Base-by-base conservation (phyloP, 1,139 yeast genomes). In the Yamadazyma pseudoaaseri region DNA sequence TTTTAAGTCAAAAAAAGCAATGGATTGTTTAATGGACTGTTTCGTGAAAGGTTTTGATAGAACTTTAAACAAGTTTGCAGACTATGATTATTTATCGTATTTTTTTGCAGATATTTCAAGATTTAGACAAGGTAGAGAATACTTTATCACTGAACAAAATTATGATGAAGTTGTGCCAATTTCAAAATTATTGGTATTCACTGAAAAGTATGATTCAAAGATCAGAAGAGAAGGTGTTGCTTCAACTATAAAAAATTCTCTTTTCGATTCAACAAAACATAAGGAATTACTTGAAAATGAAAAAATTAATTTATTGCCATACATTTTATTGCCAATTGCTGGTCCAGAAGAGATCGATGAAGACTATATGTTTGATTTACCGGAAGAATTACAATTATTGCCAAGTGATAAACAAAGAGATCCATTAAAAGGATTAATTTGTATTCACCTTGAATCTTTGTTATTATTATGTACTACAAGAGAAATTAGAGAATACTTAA, bases 221-320 rank as follows among this genome's bases (percentile, higher is more conserved):
- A 77, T 79, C 22, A 79, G 97, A 65, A 76, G 97, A 58, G 90
- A 84, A 56, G 97, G 96, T 50, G 92, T 87, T 31, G 95, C 96
- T 1, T 84, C 95, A 2, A 86, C 96, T 4, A 85, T 92, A 47
- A 92, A 92, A 54, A 92, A 92, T 60, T 77, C 94, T 0, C 65
- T 90, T 33, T 92, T 92, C 52, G 96, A 90, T 53, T 70, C 86
- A 3, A 75, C 80, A 28, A 62, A 76, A 27, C 97, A 92, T 52
- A 62, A 64, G 49, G 59, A 57, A 24, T 65, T 92, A 31, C 59
- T 87, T 24, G 65, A 60, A 9, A 82, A 85, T 48, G 79, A 75
- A 32, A 66, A 72, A 13, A 79, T 87, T 39, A 86, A 90, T 49
- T 52, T 90, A 24, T 68, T 92, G 47, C 95, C 96, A 5, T 87